Conservation (phyloP, 257 asterid genomes). For the Cinchona pubescens region DNA sequence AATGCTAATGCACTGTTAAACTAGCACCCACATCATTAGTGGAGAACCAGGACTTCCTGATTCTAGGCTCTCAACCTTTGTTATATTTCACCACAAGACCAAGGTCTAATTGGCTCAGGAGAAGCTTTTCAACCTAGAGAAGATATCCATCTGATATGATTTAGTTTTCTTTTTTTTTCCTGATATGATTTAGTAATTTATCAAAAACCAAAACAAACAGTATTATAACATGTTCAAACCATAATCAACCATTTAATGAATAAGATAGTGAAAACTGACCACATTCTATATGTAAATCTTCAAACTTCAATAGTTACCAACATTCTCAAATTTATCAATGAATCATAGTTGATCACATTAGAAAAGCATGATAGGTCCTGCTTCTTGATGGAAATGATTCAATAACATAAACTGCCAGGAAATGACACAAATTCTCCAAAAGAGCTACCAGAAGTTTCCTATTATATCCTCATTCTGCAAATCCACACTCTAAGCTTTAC, state of each 20-base stretch:
- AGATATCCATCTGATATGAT: not conserved
- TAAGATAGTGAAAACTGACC: not conserved
- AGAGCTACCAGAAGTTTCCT: not conserved
- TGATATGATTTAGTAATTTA: not conserved
- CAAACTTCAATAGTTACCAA: not conserved
- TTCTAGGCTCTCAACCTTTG: too few relatives aligned
- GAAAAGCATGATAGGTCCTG: not conserved
- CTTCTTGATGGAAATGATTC: not conserved
- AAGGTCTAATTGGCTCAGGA: not conserved
- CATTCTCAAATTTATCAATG: not conserved
- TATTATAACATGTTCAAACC: not conserved
- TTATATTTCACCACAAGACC: not conserved
- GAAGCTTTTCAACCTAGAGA: not conserved
- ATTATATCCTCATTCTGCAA: not conserved
- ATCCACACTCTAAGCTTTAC: not conserved
- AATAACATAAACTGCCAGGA: not conserved
- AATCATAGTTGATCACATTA: not conserved
- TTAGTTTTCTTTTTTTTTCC: too few relatives aligned
- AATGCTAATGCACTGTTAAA: not conserved
- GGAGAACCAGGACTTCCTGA: not conserved
- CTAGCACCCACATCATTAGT: not conserved
- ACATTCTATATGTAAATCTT: not conserved
- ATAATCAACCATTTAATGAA: not conserved
- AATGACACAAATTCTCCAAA: not conserved
- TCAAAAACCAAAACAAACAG: too few relatives aligned